phyloP scores from a whole-genome alignment of 31 red algal species.

The Endocladia muricata region DNA sequence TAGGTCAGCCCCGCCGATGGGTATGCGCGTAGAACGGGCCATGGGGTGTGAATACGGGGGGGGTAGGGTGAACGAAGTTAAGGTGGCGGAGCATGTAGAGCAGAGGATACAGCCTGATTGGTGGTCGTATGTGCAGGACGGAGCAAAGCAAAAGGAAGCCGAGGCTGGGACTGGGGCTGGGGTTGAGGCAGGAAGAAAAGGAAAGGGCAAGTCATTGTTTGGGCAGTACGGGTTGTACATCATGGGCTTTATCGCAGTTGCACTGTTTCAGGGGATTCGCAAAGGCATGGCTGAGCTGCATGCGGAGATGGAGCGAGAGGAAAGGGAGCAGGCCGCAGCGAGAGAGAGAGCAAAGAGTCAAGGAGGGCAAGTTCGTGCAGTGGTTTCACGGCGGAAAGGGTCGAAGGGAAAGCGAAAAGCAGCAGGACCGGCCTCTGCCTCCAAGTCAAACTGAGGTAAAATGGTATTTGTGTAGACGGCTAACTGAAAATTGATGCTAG shows the following conservation, averaged over 20 bases:
- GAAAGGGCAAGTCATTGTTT: slow-evolving; percentile 15
- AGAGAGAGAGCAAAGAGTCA: no score
- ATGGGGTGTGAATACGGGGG: not conserved
- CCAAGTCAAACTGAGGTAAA: not conserved
- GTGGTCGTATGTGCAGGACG: not conserved
- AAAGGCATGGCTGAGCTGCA: slow-evolving; percentile 29
- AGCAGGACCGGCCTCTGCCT: not conserved
- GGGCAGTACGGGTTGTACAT: slow-evolving; percentile 43
- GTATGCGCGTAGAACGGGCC: not conserved
- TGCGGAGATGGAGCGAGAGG: slow-evolving; percentile 36
- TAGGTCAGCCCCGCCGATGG: not conserved
- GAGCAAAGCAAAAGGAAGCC: not conserved
- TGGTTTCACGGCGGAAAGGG: slow-evolving; percentile 25
- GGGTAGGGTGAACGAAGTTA: not conserved
- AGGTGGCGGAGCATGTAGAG: not conserved
- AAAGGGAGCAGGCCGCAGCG: not conserved
- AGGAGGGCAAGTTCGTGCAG: slow-evolving; percentile 19
- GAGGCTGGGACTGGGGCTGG: not conserved
- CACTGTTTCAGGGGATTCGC: slow-evolving; percentile 42
- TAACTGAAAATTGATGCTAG: not conserved
- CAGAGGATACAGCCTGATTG: not conserved
- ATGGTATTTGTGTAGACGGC: not conserved
- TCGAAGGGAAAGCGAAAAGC: slow-evolving; percentile 9
- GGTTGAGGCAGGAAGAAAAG: not conserved
- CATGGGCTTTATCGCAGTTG: slow-evolving; percentile 36